Conservation (phyloP, 768 basidiomycete genomes). For the Scleroderma citrinum region DNA sequence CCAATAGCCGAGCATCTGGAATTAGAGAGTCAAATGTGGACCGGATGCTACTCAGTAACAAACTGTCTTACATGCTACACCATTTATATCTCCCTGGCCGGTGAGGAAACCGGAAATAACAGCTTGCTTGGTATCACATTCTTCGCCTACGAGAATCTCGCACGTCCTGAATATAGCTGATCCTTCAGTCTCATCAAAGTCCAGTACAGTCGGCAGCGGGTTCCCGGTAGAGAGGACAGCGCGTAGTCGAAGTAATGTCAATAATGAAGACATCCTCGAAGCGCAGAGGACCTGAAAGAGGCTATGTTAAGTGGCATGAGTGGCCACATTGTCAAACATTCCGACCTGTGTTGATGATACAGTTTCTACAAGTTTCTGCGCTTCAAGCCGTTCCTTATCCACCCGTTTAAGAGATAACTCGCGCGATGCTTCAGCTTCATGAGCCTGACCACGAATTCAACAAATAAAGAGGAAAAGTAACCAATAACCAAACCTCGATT, state of each 20-base stretch:
- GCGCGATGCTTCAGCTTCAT: conserved; percentile 58
- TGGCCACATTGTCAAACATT: neutral
- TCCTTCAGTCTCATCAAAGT: conserved; percentile 47
- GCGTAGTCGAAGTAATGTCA: conserved; percentile 57
- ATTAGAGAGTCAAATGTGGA: conserved; percentile 7
- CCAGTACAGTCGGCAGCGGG: conserved; percentile 35
- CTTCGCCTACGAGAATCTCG: conserved; percentile 52
- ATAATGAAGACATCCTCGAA: conserved; percentile 42
- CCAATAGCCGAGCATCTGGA: conserved; percentile 55
- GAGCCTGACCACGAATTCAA: conserved; percentile 33
- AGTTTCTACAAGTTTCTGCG: conserved; percentile 48
- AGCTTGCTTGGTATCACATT: conserved; percentile 43
- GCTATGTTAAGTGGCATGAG: neutral
- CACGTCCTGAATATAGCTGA: conserved; percentile 47
- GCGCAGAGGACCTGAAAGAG: conserved; percentile 37
- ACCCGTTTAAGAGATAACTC: conserved; percentile 49
- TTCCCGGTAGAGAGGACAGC: conserved; percentile 42
- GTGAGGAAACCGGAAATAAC: conserved; percentile 52
- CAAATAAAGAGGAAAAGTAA: neutral
- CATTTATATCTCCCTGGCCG: conserved; percentile 54
- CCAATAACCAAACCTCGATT: conserved; percentile 60
- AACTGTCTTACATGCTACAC: conserved; percentile 55
- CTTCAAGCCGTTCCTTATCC: conserved; percentile 53
- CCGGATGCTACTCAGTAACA: neutral
- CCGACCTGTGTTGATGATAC: conserved; percentile 56